A percentile compares a stretch with the other conserved stretches of the same genome.
Evolutionary conservation across 257 asterid genomes (phyloP).

Genomic region (Penstemon eatonii): DNA sequence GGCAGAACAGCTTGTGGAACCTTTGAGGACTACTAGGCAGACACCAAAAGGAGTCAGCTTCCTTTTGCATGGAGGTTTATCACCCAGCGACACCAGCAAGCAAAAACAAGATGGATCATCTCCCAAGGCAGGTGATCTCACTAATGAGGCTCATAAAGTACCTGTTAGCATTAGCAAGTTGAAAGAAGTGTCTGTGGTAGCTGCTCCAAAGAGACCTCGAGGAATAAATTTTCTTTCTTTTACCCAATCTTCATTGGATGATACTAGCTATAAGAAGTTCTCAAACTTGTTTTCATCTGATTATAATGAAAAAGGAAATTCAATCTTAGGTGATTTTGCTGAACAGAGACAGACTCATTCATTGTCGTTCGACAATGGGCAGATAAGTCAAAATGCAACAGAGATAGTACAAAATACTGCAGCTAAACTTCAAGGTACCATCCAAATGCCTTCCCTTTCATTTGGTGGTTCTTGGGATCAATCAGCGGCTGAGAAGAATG

Average conservation of each 20-base stretch:
- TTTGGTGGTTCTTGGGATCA: constrained; percentile 30
- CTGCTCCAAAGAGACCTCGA: constrained; percentile 44
- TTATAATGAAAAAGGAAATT: constrained; percentile 34
- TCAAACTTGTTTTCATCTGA: constrained; percentile 34
- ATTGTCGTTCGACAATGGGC: constrained; percentile 28
- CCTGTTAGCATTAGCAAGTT: constrained; percentile 30
- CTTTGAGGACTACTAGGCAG: constrained; percentile 35
- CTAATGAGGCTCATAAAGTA: constrained; percentile 27
- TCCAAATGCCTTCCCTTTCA: constrained; percentile 31
- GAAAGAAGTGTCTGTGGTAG: constrained; percentile 33
- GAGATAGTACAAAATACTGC: constrained; percentile 9
- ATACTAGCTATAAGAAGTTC: constrained; percentile 39
- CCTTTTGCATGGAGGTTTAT: constrained; percentile 33
- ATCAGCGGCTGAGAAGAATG: constrained; percentile 31
- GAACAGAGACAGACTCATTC: constrained; percentile 26
- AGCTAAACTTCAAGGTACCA: constrained; percentile 30
- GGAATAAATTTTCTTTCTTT: constrained; percentile 88
- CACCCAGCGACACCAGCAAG: constrained; percentile 36
- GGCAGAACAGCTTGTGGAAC: constrained; percentile 32
- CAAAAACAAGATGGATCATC: constrained; percentile 40
- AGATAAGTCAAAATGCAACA: constrained; percentile 29
- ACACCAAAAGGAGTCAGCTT: constrained; percentile 71
- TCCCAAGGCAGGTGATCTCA: constrained; percentile 28
- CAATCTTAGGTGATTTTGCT: constrained; percentile 27
- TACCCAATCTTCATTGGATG: constrained; percentile 48